Evolutionary conservation across 2,329 filamentous ascomycete genomes (phyloP).

Genomic region (Laburnicola sp.): DNA sequence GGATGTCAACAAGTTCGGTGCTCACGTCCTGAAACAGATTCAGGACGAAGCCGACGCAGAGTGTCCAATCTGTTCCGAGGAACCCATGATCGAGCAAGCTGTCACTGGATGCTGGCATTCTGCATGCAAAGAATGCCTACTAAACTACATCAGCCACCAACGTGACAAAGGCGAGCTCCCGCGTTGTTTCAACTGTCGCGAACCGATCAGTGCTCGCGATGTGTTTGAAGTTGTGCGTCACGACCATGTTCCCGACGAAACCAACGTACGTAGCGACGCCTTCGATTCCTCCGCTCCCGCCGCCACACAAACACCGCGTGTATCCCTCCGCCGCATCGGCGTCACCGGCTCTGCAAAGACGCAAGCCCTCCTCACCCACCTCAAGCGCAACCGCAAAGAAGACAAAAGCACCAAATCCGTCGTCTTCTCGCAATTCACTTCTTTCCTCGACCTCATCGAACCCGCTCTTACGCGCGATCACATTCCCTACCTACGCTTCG

Average conservation of each 20-base stretch:
- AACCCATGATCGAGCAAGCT: conserved; percentile 91
- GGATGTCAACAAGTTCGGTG: conserved; percentile 74
- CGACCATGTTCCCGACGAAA: conserved; percentile 61
- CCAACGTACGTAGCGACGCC: too few relatives aligned
- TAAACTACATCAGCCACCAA: conserved; percentile 87
- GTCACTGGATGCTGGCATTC: conserved; percentile 98
- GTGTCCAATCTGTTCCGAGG: conserved; percentile 92
- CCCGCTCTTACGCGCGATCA: conserved; percentile 73
- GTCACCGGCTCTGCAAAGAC: conserved; percentile 86
- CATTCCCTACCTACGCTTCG: conserved; percentile 82
- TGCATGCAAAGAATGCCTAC: conserved; percentile 89
- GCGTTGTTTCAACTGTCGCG: conserved; percentile 88
- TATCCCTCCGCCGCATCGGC: conserved; percentile 64
- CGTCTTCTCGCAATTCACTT: conserved; percentile 96
- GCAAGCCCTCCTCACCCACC: conserved; percentile 72
- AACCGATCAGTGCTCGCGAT: conserved; percentile 77
- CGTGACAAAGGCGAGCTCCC: conserved; percentile 74
- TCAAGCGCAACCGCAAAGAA: conserved; percentile 68
- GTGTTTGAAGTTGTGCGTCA: conserved; percentile 91
- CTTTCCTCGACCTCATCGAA: conserved; percentile 88
- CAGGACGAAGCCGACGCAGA: conserved; percentile 85
- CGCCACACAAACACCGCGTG: conserved; percentile 48
- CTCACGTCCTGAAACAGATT: conserved; percentile 87
- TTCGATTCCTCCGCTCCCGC: conserved; percentile 37
- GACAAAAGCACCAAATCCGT: conserved; percentile 80